Evolutionary conservation across 805 yeast genomes (phyloP), one percentile per base, ranked within the genome.

Genomic region (Metschnikowia santaceciliae): DNA sequence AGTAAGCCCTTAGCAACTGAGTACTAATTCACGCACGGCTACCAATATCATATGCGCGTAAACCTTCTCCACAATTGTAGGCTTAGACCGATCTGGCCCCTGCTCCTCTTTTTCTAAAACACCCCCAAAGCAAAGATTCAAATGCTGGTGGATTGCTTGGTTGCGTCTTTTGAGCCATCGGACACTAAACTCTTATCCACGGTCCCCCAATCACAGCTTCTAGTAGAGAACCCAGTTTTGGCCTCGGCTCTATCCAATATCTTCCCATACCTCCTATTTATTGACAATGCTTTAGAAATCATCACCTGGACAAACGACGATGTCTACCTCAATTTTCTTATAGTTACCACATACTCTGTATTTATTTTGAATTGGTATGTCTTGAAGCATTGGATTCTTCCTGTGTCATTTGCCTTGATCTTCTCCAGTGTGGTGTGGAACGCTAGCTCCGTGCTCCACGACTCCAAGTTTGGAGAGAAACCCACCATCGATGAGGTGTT

Each of bases 241-340:
- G 68, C 79, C 6, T 65, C 78, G 7, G 76, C 80, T 1, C 66
- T 80, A 30, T 69, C 78, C 35, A 67, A 74, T 39, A 69, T 75
- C 32, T 79, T 76, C 53, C 84, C 84, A 1, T 66, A 74, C 51
- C 63, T 80, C 32, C 59, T 77, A 14, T 56, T 79, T 20, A 60
- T 75, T 5, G 83, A 80, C 59, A 64, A 69, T 39, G 49, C 72
- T 6, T 60, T 80, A 15, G 77, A 77, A 36, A 61, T 77, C 13
- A 53, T 79, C 19, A 79, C 84, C 1, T 80, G 85, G 85, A 79
- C 85, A 1, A 78, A 78, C 52, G 76, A 70, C 4, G 79, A 78
- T 49, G 73, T 76, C 8, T 78, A 76, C 55, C 68, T 68, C 52
- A 80, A 79, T 56, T 71, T 78, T 50, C 58, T 79, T 6, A 35